Evolutionary conservation across 768 basidiomycete species (phyloP).

Genomic region (Lactifluus pinguis): DNA sequence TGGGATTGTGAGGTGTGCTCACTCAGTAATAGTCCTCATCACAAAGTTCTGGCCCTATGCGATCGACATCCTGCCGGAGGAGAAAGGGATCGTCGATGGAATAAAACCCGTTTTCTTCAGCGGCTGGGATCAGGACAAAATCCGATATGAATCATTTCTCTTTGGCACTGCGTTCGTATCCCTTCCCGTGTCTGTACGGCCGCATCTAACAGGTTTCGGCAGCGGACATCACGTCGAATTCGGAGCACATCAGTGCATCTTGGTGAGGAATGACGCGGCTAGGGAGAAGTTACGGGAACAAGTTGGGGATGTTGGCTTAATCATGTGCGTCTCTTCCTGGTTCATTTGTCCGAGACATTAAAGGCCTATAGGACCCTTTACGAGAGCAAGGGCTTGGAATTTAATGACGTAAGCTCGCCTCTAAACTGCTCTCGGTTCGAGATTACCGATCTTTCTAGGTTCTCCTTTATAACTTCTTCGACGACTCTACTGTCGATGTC

Average conservation of each 20-base stretch:
- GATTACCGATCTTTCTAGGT: conserved; percentile 37
- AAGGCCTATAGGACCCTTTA: conserved; percentile 34
- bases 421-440: background rate
- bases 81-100: conserved; percentile 26
- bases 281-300: conserved; percentile 21
- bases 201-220: background rate
- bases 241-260: conserved; percentile 27
- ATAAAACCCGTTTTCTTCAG: conserved; percentile 25
- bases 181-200: background rate
- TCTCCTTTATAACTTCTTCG: conserved; percentile 59
- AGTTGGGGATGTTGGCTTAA: conserved; percentile 25
- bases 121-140: conserved; percentile 23
- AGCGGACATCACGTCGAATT: conserved; percentile 23
- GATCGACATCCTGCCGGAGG: conserved; percentile 26
- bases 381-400: conserved; percentile 60
- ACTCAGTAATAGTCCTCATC: conserved; percentile 25
- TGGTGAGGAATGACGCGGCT: conserved; percentile 28
- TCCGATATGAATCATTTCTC: conserved; percentile 28
- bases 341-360: background rate
- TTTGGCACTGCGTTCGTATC: conserved; percentile 25
- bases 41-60: conserved; percentile 26
- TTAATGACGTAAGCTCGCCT: conserved; percentile 39
- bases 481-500: conserved; percentile 41
- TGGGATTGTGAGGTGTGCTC: conserved; percentile 29
- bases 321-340: conserved; percentile 4